Percentiles rank a stretch among this genome's conserved stretches.
These are phyloP conservation scores for Aspergillus carbonarius DNA, from an alignment of 2,329 filamentous ascomycete genomes.

Conservation along the genomic window DNA sequence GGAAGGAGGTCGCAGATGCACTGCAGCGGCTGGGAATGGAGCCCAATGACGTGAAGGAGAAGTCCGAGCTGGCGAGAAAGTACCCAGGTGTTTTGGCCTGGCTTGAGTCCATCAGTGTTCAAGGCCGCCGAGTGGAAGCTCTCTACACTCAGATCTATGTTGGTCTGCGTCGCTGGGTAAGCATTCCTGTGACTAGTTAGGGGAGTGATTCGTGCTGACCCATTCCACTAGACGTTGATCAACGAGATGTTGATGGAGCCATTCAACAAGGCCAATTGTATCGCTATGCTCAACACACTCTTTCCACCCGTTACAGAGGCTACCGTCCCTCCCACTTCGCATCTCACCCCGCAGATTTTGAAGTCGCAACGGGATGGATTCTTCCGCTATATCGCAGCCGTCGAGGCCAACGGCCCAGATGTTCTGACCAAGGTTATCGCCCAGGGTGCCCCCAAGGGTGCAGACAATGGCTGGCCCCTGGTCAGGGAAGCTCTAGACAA, in stretches of 20 bases:
- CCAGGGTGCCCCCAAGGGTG: conserved; percentile 52
- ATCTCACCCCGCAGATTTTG: conserved; percentile 54
- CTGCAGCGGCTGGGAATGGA: conserved; percentile 55
- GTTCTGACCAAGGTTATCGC: conserved; percentile 55
- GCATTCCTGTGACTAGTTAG: conserved; percentile 19
- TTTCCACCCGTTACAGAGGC: conserved; percentile 57
- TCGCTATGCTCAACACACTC: conserved; percentile 67
- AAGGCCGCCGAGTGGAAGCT: conserved; percentile 53
- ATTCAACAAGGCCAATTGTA: conserved; percentile 65
- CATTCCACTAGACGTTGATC: conserved; percentile 54
- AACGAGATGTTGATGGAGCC: conserved; percentile 63
- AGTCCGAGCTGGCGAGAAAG: conserved; percentile 49
- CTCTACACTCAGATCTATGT: conserved; percentile 63
- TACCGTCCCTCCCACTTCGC: conserved; percentile 49
- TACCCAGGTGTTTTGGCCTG: conserved; percentile 58
- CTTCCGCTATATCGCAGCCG: conserved; percentile 60
- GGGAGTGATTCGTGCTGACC: conserved; percentile 18
- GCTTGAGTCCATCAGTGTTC: conserved; percentile 53
- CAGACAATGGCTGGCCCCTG: conserved; percentile 57
- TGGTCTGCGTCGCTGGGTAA: conserved; percentile 63
- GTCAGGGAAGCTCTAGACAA: conserved; percentile 53
- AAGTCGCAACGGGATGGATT: conserved; percentile 60
- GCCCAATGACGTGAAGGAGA: conserved; percentile 48
- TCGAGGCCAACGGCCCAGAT: conserved; percentile 56
- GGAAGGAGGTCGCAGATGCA: conserved; percentile 57